These are phyloP conservation scores for Vigna mungo DNA, from an alignment of 306 rosid species.

Conservation along the genomic window DNA sequence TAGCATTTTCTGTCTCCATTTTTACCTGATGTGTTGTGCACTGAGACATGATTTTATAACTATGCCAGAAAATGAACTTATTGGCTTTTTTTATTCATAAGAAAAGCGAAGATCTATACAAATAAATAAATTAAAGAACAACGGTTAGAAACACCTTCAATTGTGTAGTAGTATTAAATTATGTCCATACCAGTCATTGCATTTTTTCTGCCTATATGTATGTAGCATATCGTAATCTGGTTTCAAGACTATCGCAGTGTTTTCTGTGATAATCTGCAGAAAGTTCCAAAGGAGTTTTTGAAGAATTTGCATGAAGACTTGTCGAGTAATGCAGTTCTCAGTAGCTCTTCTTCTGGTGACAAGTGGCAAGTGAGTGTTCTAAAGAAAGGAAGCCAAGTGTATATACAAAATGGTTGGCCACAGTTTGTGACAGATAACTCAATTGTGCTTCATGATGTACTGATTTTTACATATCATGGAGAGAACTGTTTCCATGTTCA, in stretches of 20 bases:
- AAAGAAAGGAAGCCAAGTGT: constrained; percentile 11
- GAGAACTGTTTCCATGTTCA: constrained; percentile 26
- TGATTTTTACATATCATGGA: constrained; percentile 36
- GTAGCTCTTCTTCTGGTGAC: constrained; percentile 30
- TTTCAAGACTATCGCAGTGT: too few relatives aligned
- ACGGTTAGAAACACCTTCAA: too few relatives aligned
- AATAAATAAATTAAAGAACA: too few relatives aligned
- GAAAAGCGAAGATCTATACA: too few relatives aligned
- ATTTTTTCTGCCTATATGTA: too few relatives aligned
- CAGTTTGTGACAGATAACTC: constrained; percentile 31
- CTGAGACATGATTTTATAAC: not conserved
- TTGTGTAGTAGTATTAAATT: too few relatives aligned
- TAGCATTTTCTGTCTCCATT: too few relatives aligned
- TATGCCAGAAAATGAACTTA: not conserved
- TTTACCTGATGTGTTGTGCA: too few relatives aligned
- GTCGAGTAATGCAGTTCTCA: not conserved
- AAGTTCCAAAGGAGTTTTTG: not conserved
- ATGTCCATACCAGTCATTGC: too few relatives aligned
- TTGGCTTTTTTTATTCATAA: constrained; percentile 6
- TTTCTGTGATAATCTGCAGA: constrained; percentile 23
- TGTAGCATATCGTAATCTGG: too few relatives aligned
- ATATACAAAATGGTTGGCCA: constrained; percentile 37
- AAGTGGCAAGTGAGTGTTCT: constrained; percentile 27
- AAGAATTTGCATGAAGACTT: constrained; percentile 23
- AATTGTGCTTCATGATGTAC: not conserved